A percentile compares a stretch with the other conserved stretches of the same genome.
Evolutionary conservation across 441 rosid species (phyloP).

Genomic region (Dalechampia spathulata): DNA sequence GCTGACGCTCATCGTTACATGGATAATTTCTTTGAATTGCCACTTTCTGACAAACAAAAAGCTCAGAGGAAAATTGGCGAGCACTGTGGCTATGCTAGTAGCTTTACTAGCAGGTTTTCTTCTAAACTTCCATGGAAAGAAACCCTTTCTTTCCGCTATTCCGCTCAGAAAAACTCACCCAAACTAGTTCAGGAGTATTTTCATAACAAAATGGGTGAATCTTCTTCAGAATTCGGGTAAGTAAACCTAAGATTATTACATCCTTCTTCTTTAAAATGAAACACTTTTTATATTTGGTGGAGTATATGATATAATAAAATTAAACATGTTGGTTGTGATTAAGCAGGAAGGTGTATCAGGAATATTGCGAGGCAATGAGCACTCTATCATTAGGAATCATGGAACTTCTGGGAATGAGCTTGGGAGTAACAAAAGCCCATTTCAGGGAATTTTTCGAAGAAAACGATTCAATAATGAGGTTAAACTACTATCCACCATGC

Average conservation of each 20-base stretch:
- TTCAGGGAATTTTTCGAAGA: conserved; percentile 67
- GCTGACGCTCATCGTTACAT: conserved; percentile 56
- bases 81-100: conserved; percentile 89
- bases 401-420: conserved; percentile 82
- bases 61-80: conserved; percentile 72
- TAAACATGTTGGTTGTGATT: too few species aligned
- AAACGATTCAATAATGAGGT: conserved; percentile 95
- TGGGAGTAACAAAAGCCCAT: conserved; percentile 44
- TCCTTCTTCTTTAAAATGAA: too few species aligned
- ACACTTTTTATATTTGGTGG: too few species aligned
- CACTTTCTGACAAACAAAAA: conserved; percentile 64
- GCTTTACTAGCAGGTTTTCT: conserved; percentile 91
- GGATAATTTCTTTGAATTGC: conserved; percentile 65
- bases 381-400: conserved; percentile 71
- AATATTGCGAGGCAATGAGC: conserved; percentile 82
- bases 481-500: conserved; percentile 93
- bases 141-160: conserved; percentile 73
- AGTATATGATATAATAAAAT: too few species aligned
- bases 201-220: conserved; percentile 53
- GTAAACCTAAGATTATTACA: background rate
- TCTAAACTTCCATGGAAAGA: conserved; percentile 98
- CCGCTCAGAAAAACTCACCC: conserved; percentile 33
- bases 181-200: conserved; percentile 51
- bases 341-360: conserved; percentile 72
- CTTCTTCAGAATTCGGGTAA: conserved; percentile 64